Evolutionary conservation across 2,329 filamentous ascomycete species (phyloP), one percentile per base, ranked within the genome.

Genomic region (Hymenoscyphus infarciens): DNA sequence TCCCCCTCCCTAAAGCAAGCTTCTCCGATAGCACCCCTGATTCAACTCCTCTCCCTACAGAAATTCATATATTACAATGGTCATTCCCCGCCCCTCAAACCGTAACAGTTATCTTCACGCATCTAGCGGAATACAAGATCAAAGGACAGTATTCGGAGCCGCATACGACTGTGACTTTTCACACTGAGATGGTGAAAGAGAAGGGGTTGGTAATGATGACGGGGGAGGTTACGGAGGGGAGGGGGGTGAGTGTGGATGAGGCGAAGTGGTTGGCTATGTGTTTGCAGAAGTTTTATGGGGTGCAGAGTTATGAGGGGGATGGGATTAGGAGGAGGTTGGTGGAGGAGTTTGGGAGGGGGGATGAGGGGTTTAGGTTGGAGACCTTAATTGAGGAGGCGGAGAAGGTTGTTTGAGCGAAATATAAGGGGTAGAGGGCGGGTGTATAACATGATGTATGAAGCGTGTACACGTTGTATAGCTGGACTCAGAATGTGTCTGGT

Each of bases 41-140:
- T 22, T 1, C 4, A 1, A 11, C n/a, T 2, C n/a, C 42, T 5
- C 79, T 84, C 65, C 91, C 91, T 59, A 91, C 92, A 56, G 95
- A 98, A 76, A 92, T 99, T 55, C 95, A 99, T 77, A 97, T 96
- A 76, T 78, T 99, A 66, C 94, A 99, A 77, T 99, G 96, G 92
- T 90, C 90, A 0, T 97, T 97, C 77, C 93, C 96, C 64, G 82
- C 87, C 0, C 80, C 81, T 78, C 35, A 82, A 64, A 88, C 87
- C 3, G 85, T 84, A 63, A 91, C 89, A 0, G 88, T 98, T 5
- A 86, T 99, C 38, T 98, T 99, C 78, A 99, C 95, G 0, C 90
- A 95, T 73, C 82, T 99, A 35, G 94, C 91, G 16, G 92, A 97
- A 75, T 99, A 90, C 80, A 97, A 98, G 81, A 79, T 91, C 63